Evolutionary conservation across 2,329 filamentous ascomycete genomes (phyloP).

Genomic region (Colletotrichum cordylinicola): DNA sequence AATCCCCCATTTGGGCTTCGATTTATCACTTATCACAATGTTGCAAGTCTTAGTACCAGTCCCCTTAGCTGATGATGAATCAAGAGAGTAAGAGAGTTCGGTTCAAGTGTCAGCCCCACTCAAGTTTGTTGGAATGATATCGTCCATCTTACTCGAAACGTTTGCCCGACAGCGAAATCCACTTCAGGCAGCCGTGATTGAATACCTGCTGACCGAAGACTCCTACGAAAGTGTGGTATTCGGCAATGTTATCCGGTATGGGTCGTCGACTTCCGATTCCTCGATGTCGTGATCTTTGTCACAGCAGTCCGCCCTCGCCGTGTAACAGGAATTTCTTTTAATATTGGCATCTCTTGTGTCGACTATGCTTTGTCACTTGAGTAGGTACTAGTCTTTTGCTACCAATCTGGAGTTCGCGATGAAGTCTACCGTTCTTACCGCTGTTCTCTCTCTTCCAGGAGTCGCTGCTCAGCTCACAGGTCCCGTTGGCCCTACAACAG

Average conservation of each 20-base stretch:
- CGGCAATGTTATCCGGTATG: background rate
- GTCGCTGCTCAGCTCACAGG: background rate
- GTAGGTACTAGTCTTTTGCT: background rate
- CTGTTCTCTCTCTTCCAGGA: background rate
- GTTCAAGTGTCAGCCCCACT: background rate
- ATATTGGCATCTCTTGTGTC: background rate
- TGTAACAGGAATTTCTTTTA: background rate
- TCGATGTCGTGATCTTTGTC: background rate
- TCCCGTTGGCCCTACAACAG: background rate
- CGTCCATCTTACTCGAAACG: background rate
- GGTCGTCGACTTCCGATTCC: background rate
- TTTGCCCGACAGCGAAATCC: background rate
- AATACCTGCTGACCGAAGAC: background rate
- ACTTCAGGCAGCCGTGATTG: background rate
- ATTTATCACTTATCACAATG: background rate
- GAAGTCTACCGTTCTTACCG: background rate
- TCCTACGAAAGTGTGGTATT: background rate
- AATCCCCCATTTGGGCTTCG: background rate
- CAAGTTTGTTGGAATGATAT: background rate
- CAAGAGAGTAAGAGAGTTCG: background rate
- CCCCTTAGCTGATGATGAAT: background rate
- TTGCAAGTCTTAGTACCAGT: background rate
- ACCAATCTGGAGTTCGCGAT: background rate
- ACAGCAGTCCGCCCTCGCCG: rapidly evolving
- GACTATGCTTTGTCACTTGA: rapidly evolving